Percentiles rank a stretch among this genome's conserved stretches.
These are phyloP conservation scores for Bolboschoenus planiculmis DNA, from an alignment of 176 grass and related monocot genomes.

Conservation along the genomic window DNA sequence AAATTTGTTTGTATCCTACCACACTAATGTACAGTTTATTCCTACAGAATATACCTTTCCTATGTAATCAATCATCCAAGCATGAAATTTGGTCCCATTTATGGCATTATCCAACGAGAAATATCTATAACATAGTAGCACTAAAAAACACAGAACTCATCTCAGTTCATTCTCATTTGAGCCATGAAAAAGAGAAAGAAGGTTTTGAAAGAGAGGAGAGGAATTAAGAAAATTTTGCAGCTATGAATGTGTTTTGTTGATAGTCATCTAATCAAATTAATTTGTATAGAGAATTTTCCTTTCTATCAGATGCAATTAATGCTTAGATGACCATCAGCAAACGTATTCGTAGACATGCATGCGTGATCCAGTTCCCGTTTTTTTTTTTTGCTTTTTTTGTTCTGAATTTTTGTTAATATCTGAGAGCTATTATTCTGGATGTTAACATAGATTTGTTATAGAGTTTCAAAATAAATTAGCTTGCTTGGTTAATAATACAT, in stretches of 20 bases:
- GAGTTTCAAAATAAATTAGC: background rate
- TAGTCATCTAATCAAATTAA: conserved; percentile 47
- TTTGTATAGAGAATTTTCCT: background rate
- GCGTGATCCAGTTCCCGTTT: background rate
- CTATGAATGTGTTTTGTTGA: conserved; percentile 55
- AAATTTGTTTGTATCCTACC: background rate
- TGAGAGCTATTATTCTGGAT: background rate
- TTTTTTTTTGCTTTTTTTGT: background rate
- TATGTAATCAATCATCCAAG: background rate
- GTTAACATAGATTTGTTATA: background rate
- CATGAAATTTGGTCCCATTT: background rate
- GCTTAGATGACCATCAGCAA: conserved; percentile 77
- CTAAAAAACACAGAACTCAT: background rate
- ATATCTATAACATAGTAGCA: background rate
- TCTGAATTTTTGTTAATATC: background rate
- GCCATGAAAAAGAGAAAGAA: background rate
- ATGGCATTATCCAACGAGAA: background rate
- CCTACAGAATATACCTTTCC: conserved; percentile 27
- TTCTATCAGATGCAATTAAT: background rate
- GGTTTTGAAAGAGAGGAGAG: background rate
- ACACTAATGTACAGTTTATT: conserved; percentile 11
- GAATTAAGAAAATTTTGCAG: background rate
- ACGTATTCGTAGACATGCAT: conserved; percentile 36
- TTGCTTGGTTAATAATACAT: background rate
- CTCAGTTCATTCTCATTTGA: conserved; percentile 1